Evolutionary conservation across 2,329 filamentous ascomycete species (phyloP), one percentile per base, ranked within the genome.

Genomic region (Diplodia sapinea): DNA sequence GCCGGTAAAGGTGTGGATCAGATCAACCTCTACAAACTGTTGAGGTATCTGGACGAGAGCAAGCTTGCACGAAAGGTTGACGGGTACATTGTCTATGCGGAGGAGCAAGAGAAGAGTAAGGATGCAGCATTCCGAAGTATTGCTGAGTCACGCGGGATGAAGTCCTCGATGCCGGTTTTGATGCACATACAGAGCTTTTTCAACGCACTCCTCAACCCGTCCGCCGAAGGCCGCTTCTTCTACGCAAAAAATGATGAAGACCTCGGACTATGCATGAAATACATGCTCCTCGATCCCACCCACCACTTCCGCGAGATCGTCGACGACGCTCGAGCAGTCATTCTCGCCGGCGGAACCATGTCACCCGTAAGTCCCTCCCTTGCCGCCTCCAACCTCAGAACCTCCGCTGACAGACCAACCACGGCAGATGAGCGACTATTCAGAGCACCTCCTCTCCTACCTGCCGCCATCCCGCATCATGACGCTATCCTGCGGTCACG

Each of bases 291-390:
- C 0, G 95, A 97, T 38, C 94, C 95, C 0, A 94, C 94, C 0
- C 89, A 94, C 73, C 92, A 96, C 71, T 98, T 99, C 78, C 90
- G 90, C 8, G 91, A 94, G 12, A 91, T 98, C 63, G 92, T 94
- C 1, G 88, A 92, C 36, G 89, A 91, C 70, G 93, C 95, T 0
- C 86, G 93, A 68, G 92, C 94, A 1, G 91, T 99, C 3, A 90
- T 99, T 51, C 83, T 99, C 3, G 95, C 94, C 0, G 95, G 95
- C 68, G 95, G 95, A 26, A 99, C 95, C 31, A 98, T 99, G 95
- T 96, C 95, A 2, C 95, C 95, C 0, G 85, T 38, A 12, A 11
- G 36, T 86, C 76, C 74, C 80, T 74, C 4, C 38, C n/a, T n/a
- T 36, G 20, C 23, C 13, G 12, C n/a, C 13, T 17, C 50, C 31